Evolutionary conservation across 192 early-diverging fungal genomes (phyloP), one percentile per base, ranked within the genome.

Genomic region (Rhizoclosmatium globosum): DNA sequence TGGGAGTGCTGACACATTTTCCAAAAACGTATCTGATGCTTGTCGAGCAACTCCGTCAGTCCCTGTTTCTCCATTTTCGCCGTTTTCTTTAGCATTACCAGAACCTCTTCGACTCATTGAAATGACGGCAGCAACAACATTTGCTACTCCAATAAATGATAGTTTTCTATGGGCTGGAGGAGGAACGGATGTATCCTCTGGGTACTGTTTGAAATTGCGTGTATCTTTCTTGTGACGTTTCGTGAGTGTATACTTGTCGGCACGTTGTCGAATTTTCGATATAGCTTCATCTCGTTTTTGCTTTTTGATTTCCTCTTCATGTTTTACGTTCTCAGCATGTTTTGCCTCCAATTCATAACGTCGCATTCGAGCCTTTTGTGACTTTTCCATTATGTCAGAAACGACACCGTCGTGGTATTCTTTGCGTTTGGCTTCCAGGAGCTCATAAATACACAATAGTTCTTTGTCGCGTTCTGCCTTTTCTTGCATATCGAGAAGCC

Each of bases 371-470:
- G 73, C 61, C 44, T 74, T 74, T 4, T 13, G 58, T 13, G 73
- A n/a, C 43, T 64, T 64, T 64, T 74, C 73, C 9, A 74, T 21
- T 19, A 45, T 64, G n/a, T 62, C 73, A 3, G n/a, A 13, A 23
- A 31, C 45, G 21, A 74, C 56, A 39, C 58, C 17, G 6, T 74
- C 73, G 44, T 74, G 73, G 46, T 74, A 74, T 45, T 74, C 73
- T 7, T 41, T 31, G 9, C 73, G n/a, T 44, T 74, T 74, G 7
- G 15, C n/a, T 64, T 74, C 73, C 45, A 74, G 38, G 19, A 74
- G 73, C 21, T 64, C 59, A 64, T 74, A 64, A 21, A 74, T 64
- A 13, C 13, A 45, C 56, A 64, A 7, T 9, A 74, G 60, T 17
- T 74, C 45, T 59, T 68, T 68, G 6, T 68, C 67, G 4, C 67